phyloP scores from a whole-genome alignment of 495 filamentous ascomycete species.

The Annulohypoxylon bovei region DNA sequence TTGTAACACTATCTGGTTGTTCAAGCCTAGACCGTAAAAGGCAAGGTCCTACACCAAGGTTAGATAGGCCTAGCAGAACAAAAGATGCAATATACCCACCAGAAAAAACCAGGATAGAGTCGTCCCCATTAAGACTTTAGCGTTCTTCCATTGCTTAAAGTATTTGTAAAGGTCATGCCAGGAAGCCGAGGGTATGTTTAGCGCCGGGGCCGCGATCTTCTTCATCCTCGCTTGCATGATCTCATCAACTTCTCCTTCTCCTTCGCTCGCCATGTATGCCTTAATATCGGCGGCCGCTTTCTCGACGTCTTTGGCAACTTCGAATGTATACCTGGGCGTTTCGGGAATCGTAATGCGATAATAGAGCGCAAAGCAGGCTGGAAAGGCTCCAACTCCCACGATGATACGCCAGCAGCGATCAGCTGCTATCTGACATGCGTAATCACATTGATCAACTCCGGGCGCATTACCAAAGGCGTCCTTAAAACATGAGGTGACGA shows the following conservation, averaged over 20 bases:
- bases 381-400: constrained; percentile 81
- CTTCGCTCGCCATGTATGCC: constrained; percentile 67
- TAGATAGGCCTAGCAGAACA: not conserved
- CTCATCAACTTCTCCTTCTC: constrained; percentile 60
- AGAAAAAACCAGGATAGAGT: constrained; percentile 85
- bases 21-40: constrained; percentile 83
- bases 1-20: constrained; percentile 73
- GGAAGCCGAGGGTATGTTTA: constrained; percentile 70
- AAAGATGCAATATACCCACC: constrained; percentile 51
- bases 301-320: constrained; percentile 77
- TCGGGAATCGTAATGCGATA: constrained; percentile 91
- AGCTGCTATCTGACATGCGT: constrained; percentile 71
- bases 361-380: constrained; percentile 79
- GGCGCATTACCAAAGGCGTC: constrained; percentile 62
- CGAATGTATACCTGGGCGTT: constrained; percentile 78
- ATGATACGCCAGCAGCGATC: constrained; percentile 87
- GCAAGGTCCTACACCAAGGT: constrained; percentile 58
- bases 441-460: constrained; percentile 62
- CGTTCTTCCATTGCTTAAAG: constrained; percentile 76
- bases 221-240: constrained; percentile 48
- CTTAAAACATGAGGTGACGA: constrained; percentile 76
- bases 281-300: constrained; percentile 75
- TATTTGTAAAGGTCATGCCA: constrained; percentile 71
- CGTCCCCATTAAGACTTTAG: constrained; percentile 78
- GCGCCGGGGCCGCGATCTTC: constrained; percentile 49